phyloP scores from a whole-genome alignment of 345 rosid species.

The Populus pruinosa region DNA sequence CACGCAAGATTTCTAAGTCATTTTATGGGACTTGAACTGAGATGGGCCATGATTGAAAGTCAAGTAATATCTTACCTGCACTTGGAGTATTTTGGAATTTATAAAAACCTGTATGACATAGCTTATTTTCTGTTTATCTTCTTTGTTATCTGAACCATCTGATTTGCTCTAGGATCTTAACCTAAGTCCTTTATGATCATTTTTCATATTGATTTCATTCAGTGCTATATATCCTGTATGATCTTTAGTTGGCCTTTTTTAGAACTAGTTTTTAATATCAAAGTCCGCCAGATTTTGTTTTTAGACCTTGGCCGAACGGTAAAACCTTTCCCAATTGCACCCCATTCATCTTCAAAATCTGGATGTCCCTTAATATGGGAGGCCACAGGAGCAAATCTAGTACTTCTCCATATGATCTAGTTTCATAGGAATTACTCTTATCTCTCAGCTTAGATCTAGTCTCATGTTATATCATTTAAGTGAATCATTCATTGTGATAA shows the following conservation, averaged over 20 bases:
- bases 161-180: background rate
- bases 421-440: background rate
- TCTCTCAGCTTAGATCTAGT: background rate
- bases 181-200: background rate
- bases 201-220: background rate
- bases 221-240: background rate
- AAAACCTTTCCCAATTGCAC: background rate
- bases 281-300: background rate
- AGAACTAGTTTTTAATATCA: background rate
- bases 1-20: constrained; percentile 11
- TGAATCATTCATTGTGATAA: background rate
- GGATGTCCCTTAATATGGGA: background rate
- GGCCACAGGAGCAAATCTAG: background rate
- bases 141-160: background rate
- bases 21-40: constrained; percentile 3
- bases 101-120: background rate
- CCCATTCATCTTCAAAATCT: background rate
- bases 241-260: background rate
- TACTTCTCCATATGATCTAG: background rate
- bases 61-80: background rate
- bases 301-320: background rate
- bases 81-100: background rate
- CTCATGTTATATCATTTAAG: background rate
- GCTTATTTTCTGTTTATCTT: background rate
- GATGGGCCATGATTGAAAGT: constrained; percentile 9